Base-by-base conservation (phyloP, 2,329 filamentous ascomycete species). In the Ophiostoma triangulosporum region DNA sequence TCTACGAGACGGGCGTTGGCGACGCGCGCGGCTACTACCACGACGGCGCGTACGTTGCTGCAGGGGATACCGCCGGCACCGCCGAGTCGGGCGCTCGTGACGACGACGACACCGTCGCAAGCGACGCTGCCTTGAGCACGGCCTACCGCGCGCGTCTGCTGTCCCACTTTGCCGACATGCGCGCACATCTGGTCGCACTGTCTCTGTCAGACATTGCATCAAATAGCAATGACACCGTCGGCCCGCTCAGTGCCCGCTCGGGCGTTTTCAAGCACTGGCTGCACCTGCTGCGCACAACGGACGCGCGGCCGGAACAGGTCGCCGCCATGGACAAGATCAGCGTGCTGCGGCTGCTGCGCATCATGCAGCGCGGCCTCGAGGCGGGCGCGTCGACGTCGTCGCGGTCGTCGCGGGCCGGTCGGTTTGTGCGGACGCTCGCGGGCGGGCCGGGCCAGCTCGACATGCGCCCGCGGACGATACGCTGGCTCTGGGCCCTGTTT, bases 401-500 rank as follows among this genome's bases (percentile, higher is more conserved):
- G 31, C 55, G 57, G 52, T 58, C 57, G 38, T 59, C 58, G 43
- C 55, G 56, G 6, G 36, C 57, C 2, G 51, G 49, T 3, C 54
- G 54, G 48, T 58, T 56, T 31, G 50, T 31, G 14, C 55, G 51
- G n/a, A 12, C 22, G 27, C 46, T 56, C 3, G 27, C 20, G 1
- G 51, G 50, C 20, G 29, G 51, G 26, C 24, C 24, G 7, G 17
- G 31, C 50, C 77, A 76, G n/a, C 68, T 72, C 22, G 73, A 75
- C 29, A 70, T 88, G 29, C 73, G 79, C 26, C 76, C 78, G 60
- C 77, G 82, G 48, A 81, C 86, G 4, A 89, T 88, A 56, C 76
- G 81, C 15, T 97, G 91, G 91, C 72, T 87, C 4, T 96, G 89
- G 90, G 82, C 84, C 0, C 67, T 95, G 54, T 71, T 96, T 45